phyloP scores from a whole-genome alignment of 2,329 filamentous ascomycete species.

The Colletotrichum phormii region DNA sequence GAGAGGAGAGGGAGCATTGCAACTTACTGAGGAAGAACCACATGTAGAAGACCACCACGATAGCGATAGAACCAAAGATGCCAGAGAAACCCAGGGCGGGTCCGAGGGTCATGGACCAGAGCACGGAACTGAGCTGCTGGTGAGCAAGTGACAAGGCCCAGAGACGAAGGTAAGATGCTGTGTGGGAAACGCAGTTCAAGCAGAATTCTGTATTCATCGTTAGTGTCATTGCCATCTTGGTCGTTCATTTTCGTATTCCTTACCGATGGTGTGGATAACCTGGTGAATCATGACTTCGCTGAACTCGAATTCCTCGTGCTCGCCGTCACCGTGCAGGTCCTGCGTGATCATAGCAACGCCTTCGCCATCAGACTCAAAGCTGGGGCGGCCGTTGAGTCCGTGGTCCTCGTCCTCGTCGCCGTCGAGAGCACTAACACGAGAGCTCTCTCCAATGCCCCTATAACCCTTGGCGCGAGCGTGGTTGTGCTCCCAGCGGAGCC shows the following conservation, averaged over 20 bases:
- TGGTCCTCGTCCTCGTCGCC: constrained; percentile 82
- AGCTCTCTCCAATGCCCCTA: constrained; percentile 90
- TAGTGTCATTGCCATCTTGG: constrained; percentile 40
- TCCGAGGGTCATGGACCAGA: constrained; percentile 95
- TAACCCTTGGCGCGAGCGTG: constrained; percentile 88
- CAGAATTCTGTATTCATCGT: constrained; percentile 81
- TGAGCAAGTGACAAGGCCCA: constrained; percentile 98
- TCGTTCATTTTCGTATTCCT: constrained; percentile 47
- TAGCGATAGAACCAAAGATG: constrained; percentile 78
- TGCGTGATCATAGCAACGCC: constrained; percentile 90
- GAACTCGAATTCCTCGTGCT: constrained; percentile 98
- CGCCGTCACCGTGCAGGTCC: constrained; percentile 79
- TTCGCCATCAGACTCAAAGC: constrained; percentile 76
- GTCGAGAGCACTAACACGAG: constrained; percentile 89
- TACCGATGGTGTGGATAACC: constrained; percentile 97
- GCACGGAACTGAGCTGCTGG: constrained; percentile 94
- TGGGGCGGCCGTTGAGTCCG: constrained; percentile 69
- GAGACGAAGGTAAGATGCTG: constrained; percentile 96
- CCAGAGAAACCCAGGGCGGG: constrained; percentile 78
- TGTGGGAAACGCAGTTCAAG: constrained; percentile 98
- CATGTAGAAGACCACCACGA: constrained; percentile 84
- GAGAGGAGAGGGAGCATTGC: background rate
- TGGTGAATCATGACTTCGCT: constrained; percentile 98
- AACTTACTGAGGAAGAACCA: constrained; percentile 85
- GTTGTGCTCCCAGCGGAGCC: constrained; percentile 94